These are phyloP conservation scores for Casaregolazyma suthepensis DNA, from an alignment of 1,139 yeast genomes.

Conservation along the genomic window DNA sequence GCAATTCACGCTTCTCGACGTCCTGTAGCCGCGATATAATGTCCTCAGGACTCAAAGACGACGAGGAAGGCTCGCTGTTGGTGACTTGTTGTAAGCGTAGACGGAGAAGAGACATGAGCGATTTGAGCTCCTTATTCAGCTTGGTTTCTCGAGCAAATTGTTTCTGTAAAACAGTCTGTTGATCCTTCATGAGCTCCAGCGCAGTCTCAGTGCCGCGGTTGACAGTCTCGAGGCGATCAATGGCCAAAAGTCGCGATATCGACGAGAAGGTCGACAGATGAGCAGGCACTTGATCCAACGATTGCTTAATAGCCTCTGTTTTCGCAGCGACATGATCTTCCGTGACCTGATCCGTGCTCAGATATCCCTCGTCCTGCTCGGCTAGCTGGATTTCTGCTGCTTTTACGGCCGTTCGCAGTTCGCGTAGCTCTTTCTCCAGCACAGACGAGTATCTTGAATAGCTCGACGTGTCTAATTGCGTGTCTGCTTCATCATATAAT, in stretches of 20 bases:
- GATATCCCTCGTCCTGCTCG: not conserved
- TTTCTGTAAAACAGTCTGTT: constrained; percentile 8
- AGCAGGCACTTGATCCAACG: constrained; percentile 3
- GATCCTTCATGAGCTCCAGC: constrained; percentile 10
- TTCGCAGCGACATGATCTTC: not conserved
- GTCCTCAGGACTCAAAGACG: constrained; percentile 10
- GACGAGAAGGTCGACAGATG: constrained; percentile 6
- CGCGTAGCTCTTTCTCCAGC: constrained; percentile 7
- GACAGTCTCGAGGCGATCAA: constrained; percentile 13
- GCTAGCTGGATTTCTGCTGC: constrained; percentile 4
- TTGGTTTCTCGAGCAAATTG: constrained; percentile 10
- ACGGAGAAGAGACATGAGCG: constrained; percentile 11
- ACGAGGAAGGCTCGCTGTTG: constrained; percentile 1
- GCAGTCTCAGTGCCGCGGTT: constrained; percentile 10
- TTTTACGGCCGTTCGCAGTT: constrained; percentile 7
- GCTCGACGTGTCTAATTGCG: not conserved
- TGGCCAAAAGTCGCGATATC: constrained; percentile 16
- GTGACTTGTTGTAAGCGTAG: constrained; percentile 7
- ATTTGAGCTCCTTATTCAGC: constrained; percentile 14
- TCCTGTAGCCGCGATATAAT: constrained; percentile 9
- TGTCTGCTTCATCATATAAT: not conserved
- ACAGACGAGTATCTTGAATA: constrained; percentile 1
- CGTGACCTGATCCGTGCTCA: not conserved
- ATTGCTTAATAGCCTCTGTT: constrained; percentile 2
- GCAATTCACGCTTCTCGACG: not conserved